These are phyloP conservation scores for Thielaviopsis cerberus DNA, from an alignment of 2,329 filamentous ascomycete genomes.

Conservation along the genomic window DNA sequence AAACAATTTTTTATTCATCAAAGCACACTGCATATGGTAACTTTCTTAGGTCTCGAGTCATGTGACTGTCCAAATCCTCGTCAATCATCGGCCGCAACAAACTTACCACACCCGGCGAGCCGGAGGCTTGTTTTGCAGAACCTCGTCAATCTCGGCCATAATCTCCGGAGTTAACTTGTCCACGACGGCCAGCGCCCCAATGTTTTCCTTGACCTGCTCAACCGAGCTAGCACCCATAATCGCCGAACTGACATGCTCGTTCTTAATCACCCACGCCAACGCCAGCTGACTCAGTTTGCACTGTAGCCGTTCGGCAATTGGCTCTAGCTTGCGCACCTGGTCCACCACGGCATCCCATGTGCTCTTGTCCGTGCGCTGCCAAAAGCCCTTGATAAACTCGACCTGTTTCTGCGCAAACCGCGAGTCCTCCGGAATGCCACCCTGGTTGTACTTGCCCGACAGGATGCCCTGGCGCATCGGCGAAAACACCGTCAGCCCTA, in stretches of 20 bases:
- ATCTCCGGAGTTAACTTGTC: slow-evolving; percentile 41
- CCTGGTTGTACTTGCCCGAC: slow-evolving; percentile 49
- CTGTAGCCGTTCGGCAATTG: slow-evolving; percentile 45
- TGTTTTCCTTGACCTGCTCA: slow-evolving; percentile 42
- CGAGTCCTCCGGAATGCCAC: slow-evolving; percentile 36
- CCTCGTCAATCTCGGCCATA: slow-evolving; percentile 38
- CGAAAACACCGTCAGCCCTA: slow-evolving; percentile 45
- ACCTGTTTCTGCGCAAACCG: slow-evolving; percentile 37
- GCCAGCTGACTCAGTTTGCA: slow-evolving; percentile 38
- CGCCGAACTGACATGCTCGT: slow-evolving; percentile 40
- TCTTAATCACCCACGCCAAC: slow-evolving; percentile 44
- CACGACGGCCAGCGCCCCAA: slow-evolving; percentile 31
- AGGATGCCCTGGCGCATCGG: slow-evolving; percentile 40
- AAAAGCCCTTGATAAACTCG: slow-evolving; percentile 35
- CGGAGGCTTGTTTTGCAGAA: slow-evolving; percentile 39
- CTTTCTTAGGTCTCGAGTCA: too few species aligned
- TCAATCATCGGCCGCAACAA: not conserved
- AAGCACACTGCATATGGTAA: too few species aligned
- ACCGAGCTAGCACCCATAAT: slow-evolving; percentile 41
- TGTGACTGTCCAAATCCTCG: not conserved
- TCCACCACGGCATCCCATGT: slow-evolving; percentile 37
- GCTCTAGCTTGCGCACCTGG: slow-evolving; percentile 39
- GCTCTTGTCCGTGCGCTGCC: slow-evolving; percentile 31
- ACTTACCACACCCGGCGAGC: slow-evolving; percentile 15
- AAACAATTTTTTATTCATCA: too few species aligned